These are phyloP conservation scores for Carex sylvatica DNA, from an alignment of 202 grass and related monocot species.

Conservation along the genomic window DNA sequence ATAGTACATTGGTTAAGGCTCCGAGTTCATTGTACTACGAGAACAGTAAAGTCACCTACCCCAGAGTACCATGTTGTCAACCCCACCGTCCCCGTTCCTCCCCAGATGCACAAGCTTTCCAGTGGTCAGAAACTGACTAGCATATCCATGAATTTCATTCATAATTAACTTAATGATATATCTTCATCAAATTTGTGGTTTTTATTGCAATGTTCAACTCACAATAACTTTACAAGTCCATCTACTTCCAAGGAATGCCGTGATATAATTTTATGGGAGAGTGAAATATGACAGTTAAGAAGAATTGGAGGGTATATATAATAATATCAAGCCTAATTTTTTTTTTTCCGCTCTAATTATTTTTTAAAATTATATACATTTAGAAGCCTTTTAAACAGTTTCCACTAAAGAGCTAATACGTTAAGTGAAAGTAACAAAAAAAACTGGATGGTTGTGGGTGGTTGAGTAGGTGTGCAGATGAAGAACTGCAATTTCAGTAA, in stretches of 20 bases:
- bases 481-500: conserved; percentile 9
- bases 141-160: background rate
- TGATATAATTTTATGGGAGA: background rate
- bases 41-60: background rate
- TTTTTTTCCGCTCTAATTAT: background rate
- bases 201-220: background rate
- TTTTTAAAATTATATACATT: background rate
- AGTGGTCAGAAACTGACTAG: background rate
- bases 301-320: background rate
- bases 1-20: background rate
- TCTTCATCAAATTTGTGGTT: background rate
- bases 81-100: background rate
- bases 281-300: background rate
- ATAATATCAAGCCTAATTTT: background rate
- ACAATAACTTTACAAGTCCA: background rate
- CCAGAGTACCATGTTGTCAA: background rate
- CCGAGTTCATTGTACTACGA: background rate
- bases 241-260: background rate
- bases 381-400: background rate
- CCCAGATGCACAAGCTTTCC: background rate
- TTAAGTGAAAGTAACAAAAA: background rate
- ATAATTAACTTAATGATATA: background rate
- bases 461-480: background rate
- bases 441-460: background rate
- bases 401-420: background rate